A percentile compares a stretch with the other conserved stretches of the same genome.
Conservation (phyloP, 2,329 filamentous ascomycete species). For the Colletotrichum higginsianum region DNA sequence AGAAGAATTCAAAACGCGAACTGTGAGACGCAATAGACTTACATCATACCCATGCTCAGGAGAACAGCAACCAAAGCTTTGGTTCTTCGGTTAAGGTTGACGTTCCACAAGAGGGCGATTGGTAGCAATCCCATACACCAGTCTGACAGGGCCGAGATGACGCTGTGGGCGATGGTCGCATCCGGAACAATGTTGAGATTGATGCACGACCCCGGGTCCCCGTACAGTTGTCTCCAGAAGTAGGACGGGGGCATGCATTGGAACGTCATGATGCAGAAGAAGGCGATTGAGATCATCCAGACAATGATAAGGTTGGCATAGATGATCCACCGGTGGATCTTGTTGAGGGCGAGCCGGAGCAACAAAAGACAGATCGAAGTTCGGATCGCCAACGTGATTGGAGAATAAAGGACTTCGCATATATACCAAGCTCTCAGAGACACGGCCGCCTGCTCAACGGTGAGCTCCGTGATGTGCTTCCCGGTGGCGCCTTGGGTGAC, state of each 20-base stretch:
- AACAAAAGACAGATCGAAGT: conserved; percentile 59
- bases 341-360: conserved; percentile 55
- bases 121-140: conserved; percentile 66
- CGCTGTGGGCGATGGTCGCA: conserved; percentile 62
- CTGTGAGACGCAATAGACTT: conserved; percentile 41
- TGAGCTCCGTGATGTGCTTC: conserved; percentile 44
- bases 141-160: conserved; percentile 61
- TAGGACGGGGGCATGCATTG: conserved; percentile 64
- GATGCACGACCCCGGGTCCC: conserved; percentile 57
- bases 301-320: conserved; percentile 53
- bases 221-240: conserved; percentile 63
- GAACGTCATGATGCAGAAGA: conserved; percentile 63
- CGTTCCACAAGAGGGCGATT: conserved; percentile 64
- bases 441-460: conserved; percentile 45
- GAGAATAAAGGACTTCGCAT: conserved; percentile 58
- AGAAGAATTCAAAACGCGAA: background rate
- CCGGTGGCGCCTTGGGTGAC: conserved; percentile 49
- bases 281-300: conserved; percentile 53
- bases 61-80: conserved; percentile 63
- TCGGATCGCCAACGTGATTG: conserved; percentile 57
- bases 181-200: conserved; percentile 56
- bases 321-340: conserved; percentile 53
- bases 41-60: conserved; percentile 66
- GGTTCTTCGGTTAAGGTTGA: conserved; percentile 63
- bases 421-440: conserved; percentile 56